A percentile compares a stretch with the other conserved stretches of the same genome.
phyloP scores from a whole-genome alignment of 441 rosid genomes.

The Adansonia gregorii region DNA sequence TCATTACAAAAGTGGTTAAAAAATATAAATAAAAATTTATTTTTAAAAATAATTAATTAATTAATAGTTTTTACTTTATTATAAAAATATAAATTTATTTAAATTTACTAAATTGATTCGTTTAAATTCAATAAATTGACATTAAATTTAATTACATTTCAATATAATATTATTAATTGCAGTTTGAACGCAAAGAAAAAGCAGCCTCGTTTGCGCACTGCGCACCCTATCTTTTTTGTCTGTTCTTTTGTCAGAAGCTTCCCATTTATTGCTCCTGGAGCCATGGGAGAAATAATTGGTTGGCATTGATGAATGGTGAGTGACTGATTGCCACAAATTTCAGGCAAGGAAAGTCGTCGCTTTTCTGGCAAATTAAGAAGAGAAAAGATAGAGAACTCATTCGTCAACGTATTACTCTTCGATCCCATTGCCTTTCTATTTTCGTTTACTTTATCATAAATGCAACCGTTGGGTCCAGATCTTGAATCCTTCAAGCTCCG shows the following conservation, averaged over 20 bases:
- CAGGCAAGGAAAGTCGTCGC: neutral
- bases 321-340: neutral
- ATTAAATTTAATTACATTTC: no score
- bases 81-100: no score
- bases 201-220: conserved; percentile 3
- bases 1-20: no score
- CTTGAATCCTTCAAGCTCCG: neutral
- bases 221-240: conserved; percentile 10
- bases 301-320: neutral
- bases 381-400: neutral
- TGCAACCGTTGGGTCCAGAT: neutral
- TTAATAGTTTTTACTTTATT: no score
- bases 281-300: neutral
- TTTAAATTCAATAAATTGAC: no score
- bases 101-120: no score
- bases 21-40: no score
- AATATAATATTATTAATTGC: neutral
- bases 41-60: no score
- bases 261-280: neutral
- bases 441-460: neutral
- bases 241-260: neutral
- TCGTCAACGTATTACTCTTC: neutral
- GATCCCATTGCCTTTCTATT: neutral
- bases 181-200: conserved; percentile 23
- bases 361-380: neutral